A percentile compares a stretch with the other conserved stretches of the same genome.
Conservation (phyloP, 225 moss, liverwort and hornwort species). For the Polytrichum commune region DNA sequence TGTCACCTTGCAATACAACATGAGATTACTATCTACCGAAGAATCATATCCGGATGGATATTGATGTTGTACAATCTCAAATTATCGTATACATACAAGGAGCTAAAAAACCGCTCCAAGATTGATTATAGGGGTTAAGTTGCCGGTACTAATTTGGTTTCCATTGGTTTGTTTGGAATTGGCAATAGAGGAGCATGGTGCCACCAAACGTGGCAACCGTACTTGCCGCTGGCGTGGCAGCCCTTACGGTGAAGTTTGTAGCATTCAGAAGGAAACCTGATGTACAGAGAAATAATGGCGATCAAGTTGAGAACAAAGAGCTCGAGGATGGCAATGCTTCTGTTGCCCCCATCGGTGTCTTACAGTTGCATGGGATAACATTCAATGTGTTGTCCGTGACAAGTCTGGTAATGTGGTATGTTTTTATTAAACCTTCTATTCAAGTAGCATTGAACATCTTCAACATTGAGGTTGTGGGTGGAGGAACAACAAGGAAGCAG, state of each 20-base stretch:
- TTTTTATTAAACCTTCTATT: slow-evolving; percentile 6
- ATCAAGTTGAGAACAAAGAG: slow-evolving; percentile 32
- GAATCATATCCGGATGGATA: too few relatives aligned
- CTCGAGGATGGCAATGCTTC: slow-evolving; percentile 32
- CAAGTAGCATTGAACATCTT: slow-evolving; percentile 70
- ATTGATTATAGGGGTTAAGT: too few relatives aligned
- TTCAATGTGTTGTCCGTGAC: slow-evolving; percentile 37
- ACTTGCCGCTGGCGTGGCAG: slow-evolving; percentile 45
- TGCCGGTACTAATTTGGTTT: too few relatives aligned
- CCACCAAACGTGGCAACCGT: slow-evolving; percentile 39
- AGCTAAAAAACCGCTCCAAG: too few relatives aligned
- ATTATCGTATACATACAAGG: too few relatives aligned
- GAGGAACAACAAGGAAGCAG: slow-evolving; percentile 61
- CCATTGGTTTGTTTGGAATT: too few relatives aligned
- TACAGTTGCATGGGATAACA: slow-evolving; percentile 35
- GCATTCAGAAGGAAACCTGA: slow-evolving; percentile 5
- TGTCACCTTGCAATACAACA: too few relatives aligned
- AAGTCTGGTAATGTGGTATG: slow-evolving; percentile 41
- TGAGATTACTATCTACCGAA: too few relatives aligned
- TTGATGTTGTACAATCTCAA: too few relatives aligned
- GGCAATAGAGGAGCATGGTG: slow-evolving; percentile 22
- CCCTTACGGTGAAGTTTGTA: slow-evolving; percentile 35
- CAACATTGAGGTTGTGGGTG: slow-evolving; percentile 79
- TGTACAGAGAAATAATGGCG: neutral
- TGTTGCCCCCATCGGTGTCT: slow-evolving; percentile 7